Evolutionary conservation across 2,329 filamentous ascomycete genomes (phyloP).

Genomic region (Phialocephala subalpina): DNA sequence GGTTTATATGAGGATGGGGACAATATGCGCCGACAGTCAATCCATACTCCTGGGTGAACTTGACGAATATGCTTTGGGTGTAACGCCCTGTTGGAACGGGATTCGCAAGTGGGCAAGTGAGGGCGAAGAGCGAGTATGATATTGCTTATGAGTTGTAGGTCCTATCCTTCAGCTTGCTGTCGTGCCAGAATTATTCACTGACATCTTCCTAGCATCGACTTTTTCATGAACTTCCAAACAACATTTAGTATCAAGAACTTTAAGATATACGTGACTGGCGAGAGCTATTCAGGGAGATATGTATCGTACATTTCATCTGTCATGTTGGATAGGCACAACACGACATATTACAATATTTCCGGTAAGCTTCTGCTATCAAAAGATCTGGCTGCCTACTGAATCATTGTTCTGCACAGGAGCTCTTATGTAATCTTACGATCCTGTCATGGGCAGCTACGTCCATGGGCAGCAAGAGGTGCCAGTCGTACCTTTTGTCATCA

Average conservation of each 20-base stretch:
- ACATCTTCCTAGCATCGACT: constrained; percentile 45
- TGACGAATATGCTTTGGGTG: constrained; percentile 54
- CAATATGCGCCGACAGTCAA: constrained; percentile 34
- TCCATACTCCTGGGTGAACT: constrained; percentile 43
- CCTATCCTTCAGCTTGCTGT: neutral
- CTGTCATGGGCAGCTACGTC: constrained; percentile 30
- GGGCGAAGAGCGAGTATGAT: constrained; percentile 52
- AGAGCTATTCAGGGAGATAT: constrained; percentile 61
- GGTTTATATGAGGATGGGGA: constrained; percentile 43
- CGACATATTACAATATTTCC: constrained; percentile 58
- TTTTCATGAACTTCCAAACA: constrained; percentile 62
- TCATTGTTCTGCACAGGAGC: constrained; percentile 21
- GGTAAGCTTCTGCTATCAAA: constrained; percentile 50
- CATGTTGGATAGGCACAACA: constrained; percentile 56
- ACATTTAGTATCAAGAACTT: constrained; percentile 60
- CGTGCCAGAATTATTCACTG: neutral
- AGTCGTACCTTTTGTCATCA: constrained; percentile 45
- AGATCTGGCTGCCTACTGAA: neutral
- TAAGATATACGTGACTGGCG: constrained; percentile 62
- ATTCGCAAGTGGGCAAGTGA: constrained; percentile 33
- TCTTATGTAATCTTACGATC: constrained; percentile 36
- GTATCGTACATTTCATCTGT: constrained; percentile 64
- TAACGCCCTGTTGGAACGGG: constrained; percentile 54
- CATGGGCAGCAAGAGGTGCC: constrained; percentile 42
- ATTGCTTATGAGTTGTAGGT: constrained; percentile 51